Evolutionary conservation across 2,329 filamentous ascomycete species (phyloP).

Genomic region (Calonectria henricotiae): DNA sequence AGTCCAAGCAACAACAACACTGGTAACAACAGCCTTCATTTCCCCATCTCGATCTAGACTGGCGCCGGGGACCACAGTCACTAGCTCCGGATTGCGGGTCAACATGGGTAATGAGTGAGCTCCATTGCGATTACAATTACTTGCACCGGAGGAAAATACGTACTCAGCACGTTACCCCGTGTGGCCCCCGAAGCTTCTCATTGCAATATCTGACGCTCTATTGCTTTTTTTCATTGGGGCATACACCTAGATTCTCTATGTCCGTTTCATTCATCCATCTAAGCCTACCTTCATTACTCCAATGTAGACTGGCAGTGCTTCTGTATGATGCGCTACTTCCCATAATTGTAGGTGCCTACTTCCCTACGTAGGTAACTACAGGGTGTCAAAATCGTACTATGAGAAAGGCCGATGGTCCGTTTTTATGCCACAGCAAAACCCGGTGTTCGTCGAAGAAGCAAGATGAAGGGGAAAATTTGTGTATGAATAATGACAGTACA

Average conservation of each 20-base stretch:
- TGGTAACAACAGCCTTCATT: constrained; percentile 29
- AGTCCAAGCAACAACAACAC: constrained; percentile 11
- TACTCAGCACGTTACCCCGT: no score
- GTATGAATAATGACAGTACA: neutral
- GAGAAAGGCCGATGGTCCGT: no score
- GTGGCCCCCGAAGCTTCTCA: neutral
- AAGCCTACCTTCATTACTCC: no score
- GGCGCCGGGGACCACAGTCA: constrained; percentile 23
- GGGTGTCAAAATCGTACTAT: neutral
- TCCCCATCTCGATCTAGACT: constrained; percentile 31
- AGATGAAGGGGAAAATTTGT: neutral
- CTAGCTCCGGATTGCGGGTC: constrained; percentile 35
- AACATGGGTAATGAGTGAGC: neutral
- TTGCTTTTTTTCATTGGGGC: neutral
- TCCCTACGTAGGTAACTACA: neutral
- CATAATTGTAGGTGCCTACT: neutral
- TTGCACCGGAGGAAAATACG: constrained; percentile 8
- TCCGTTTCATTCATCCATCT: neutral
- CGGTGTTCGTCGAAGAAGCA: no score
- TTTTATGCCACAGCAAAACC: no score
- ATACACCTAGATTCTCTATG: neutral
- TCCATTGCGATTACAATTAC: constrained; percentile 1
- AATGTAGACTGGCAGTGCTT: neutral
- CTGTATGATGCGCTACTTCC: neutral
- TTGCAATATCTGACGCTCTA: neutral